Evolutionary conservation across 2,329 filamentous ascomycete species (phyloP).

Genomic region (Verticillium tricorpus): DNA sequence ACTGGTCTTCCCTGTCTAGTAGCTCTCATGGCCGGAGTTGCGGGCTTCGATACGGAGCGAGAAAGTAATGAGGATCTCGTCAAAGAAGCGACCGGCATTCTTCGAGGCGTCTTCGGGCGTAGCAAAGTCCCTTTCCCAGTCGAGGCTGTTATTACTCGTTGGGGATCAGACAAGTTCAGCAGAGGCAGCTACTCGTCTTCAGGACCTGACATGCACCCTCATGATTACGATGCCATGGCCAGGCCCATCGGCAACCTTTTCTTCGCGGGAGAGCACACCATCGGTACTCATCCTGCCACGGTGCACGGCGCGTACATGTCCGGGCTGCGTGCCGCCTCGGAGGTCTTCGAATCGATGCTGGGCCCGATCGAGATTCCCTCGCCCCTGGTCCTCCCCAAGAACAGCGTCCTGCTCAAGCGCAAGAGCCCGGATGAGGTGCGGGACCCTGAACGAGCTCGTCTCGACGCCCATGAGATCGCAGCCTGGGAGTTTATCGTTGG

Average conservation of each 20-base stretch:
- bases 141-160: slow-evolving; percentile 86
- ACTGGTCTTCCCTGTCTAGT: slow-evolving; percentile 84
- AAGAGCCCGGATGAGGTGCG: slow-evolving; percentile 41
- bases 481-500: slow-evolving; percentile 47
- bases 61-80: slow-evolving; percentile 72
- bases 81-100: slow-evolving; percentile 71
- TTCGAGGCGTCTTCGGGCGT: slow-evolving; percentile 69
- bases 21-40: slow-evolving; percentile 92
- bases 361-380: slow-evolving; percentile 74
- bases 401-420: slow-evolving; percentile 44
- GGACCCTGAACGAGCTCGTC: slow-evolving; percentile 46
- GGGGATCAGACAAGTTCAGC: slow-evolving; percentile 88
- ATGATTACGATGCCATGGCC: slow-evolving; percentile 93
- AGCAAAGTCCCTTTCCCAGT: slow-evolving; percentile 66
- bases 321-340: slow-evolving; percentile 81
- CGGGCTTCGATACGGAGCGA: slow-evolving; percentile 81
- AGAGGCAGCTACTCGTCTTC: slow-evolving; percentile 94
- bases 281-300: slow-evolving; percentile 90
- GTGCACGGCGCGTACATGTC: slow-evolving; percentile 96
- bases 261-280: slow-evolving; percentile 96
- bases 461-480: slow-evolving; percentile 53
- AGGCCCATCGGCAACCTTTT: slow-evolving; percentile 78
- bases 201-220: slow-evolving; percentile 71
- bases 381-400: slow-evolving; percentile 68
- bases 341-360: slow-evolving; percentile 74